phyloP scores from a whole-genome alignment of 2,329 filamentous ascomycete species.

The Colletotrichum nymphaeae region DNA sequence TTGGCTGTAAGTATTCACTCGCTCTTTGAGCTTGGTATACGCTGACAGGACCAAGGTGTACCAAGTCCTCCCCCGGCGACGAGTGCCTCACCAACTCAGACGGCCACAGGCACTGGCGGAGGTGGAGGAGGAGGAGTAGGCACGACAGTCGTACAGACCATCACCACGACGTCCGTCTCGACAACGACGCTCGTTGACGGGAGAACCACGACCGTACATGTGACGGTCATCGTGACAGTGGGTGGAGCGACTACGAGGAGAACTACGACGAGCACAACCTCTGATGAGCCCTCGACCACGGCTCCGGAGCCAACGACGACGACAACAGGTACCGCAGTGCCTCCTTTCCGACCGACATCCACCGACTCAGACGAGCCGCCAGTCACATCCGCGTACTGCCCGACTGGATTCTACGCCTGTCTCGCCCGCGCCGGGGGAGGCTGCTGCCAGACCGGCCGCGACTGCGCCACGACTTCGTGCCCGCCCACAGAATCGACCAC shows the following conservation, averaged over 20 bases:
- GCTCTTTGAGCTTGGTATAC: not conserved
- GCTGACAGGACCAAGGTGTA: constrained; percentile 45
- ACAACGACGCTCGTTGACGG: constrained; percentile 44
- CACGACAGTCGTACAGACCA: constrained; percentile 52
- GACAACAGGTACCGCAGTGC: constrained; percentile 47
- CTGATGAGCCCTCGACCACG: constrained; percentile 48
- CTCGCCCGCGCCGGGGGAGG: constrained; percentile 83
- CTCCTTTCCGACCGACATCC: constrained; percentile 61
- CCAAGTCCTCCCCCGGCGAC: constrained; percentile 41
- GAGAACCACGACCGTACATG: constrained; percentile 52
- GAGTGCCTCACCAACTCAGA: constrained; percentile 39
- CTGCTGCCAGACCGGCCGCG: constrained; percentile 88
- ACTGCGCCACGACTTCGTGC: constrained; percentile 86
- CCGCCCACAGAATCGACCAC: constrained; percentile 70
- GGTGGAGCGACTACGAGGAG: constrained; percentile 40
- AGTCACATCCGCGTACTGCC: constrained; percentile 64
- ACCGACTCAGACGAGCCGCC: constrained; percentile 46
- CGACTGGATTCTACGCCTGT: constrained; percentile 93
- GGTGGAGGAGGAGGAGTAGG: constrained; percentile 7
- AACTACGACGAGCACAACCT: constrained; percentile 51
- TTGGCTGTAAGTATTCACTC: constrained; percentile 70
- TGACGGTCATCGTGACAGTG: constrained; percentile 53
- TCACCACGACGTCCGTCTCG: constrained; percentile 40
- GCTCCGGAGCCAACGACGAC: constrained; percentile 49
- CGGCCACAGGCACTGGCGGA: constrained; percentile 16